A percentile compares a stretch with the other conserved stretches of the same genome.
Evolutionary conservation across 2,329 filamentous ascomycete species (phyloP).

Genomic region (Aspergillus sp.): DNA sequence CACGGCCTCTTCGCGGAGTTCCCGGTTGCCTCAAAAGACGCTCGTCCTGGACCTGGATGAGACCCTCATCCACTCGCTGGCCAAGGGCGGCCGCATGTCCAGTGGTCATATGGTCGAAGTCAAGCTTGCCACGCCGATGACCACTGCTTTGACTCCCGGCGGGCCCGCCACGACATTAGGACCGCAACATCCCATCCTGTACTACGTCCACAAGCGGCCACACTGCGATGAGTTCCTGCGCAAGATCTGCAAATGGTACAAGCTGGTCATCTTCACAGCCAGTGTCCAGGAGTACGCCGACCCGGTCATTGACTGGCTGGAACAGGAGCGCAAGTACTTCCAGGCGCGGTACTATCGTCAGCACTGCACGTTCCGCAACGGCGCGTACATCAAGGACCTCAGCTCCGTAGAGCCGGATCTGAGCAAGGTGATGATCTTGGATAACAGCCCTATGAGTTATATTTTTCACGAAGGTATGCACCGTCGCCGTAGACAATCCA

Average conservation of each 20-base stretch:
- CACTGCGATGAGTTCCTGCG: slow-evolving; percentile 95
- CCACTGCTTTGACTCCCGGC: slow-evolving; percentile 33
- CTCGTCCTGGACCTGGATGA: slow-evolving; percentile 94
- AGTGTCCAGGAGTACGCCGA: slow-evolving; percentile 98
- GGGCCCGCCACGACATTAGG: slow-evolving; percentile 66
- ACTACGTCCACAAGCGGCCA: slow-evolving; percentile 97
- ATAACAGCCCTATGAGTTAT: slow-evolving; percentile 97
- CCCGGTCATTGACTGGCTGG: slow-evolving; percentile 97
- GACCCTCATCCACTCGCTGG: slow-evolving; percentile 96
- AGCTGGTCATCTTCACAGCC: slow-evolving; percentile 92
- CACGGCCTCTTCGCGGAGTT: slow-evolving; percentile 48
- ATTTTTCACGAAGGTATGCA: slow-evolving; percentile 91
- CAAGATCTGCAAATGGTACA: slow-evolving; percentile 97
- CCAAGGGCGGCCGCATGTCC: slow-evolving; percentile 92
- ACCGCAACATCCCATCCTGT: slow-evolving; percentile 92
- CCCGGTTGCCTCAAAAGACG: slow-evolving; percentile 73
- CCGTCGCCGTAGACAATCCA: neutral
- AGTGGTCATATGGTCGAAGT: slow-evolving; percentile 99
- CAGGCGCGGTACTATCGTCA: slow-evolving; percentile 91
- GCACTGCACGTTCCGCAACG: slow-evolving; percentile 93
- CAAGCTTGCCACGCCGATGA: slow-evolving; percentile 57
- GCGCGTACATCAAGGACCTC: slow-evolving; percentile 96
- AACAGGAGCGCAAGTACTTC: slow-evolving; percentile 95
- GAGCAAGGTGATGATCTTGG: slow-evolving; percentile 97
- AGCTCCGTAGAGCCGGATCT: slow-evolving; percentile 94